Evolutionary conservation across 306 rosid species (phyloP), one percentile per base, ranked within the genome.

Genomic region (Hippophae rhamnoides): DNA sequence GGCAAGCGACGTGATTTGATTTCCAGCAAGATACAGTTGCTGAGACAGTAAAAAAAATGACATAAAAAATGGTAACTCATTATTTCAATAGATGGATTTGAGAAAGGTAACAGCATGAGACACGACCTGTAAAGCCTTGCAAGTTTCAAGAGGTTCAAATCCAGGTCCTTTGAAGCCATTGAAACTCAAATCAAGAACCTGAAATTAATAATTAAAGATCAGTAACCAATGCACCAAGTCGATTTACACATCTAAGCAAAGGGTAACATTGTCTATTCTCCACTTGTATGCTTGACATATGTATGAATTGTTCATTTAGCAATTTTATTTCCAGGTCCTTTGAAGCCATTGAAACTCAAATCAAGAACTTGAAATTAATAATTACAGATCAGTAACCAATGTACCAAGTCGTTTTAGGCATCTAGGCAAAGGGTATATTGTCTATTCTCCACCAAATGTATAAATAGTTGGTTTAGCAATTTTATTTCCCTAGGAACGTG

Each of bases 161-260:
- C 95, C 99, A 63, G 97, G 99, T 51, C 97, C 99, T 75, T 88
- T 88, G 77, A 93, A 93, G 62, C 86, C 94, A 76, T 93, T 93
- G 76, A 93, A 93, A 78, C 99, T 93, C 80, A 93, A 79, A 79
- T 93, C 97, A 62, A 93, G 97, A 86, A 93, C 99, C 99, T 92
- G 79, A 58, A 55, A 40, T 56, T 23, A 65, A 61, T 6, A 52
- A 66, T 51, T 23, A 31, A 44, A 44, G 38, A 31, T 31, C 38
- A 31, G 38, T 31, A 31, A 31, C 38, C 38, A 31, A 31, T 31
- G 38, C 38, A 31, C 38, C 38, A 31, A 31, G 38, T 31, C 38
- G 38, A 31, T 4, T 2, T 31, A 31, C 38, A 31, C 12, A 47
- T 42, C 52, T 50, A 10, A 44, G 18, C 47, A 57, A 46, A 27